Evolutionary conservation across 1,139 yeast genomes (phyloP), one percentile per base, ranked within the genome.

Genomic region (Spathaspora sp.): DNA sequence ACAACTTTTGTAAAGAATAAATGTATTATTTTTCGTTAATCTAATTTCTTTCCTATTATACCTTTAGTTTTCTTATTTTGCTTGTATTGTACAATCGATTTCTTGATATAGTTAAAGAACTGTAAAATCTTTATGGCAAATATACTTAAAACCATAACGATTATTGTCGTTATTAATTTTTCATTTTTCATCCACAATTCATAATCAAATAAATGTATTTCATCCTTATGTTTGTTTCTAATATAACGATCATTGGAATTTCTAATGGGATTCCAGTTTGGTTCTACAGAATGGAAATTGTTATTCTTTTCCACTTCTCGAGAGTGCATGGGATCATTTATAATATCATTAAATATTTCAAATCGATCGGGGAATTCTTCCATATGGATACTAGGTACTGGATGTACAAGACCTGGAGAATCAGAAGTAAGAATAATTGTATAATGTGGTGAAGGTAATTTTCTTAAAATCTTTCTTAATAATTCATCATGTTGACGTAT

Each of bases 361-460:
- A 60, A 76, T 51, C 48, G 58, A 44, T 50, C 68, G 44, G 72
- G 82, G 40, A 51, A 59, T 49, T 47, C 52, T 51, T 57, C 57
- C 31, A 70, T 50, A 1, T 66, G 59, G 11, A 45, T 18, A 5
- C 54, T 53, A 0, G 79, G 78, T 0, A 62, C 49, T 2, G 76
- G 78, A 47, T 65, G 70, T 34, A 58, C 58, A 33, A 53, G 56
- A 10, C 58, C 61, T 36, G 49, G 63, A 20, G 38, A 18, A 46
- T 51, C 53, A 16, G 57, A 57, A 0, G 88, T 80, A 43, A 80
- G 62, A 5, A 86, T 61, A 2, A 86, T 65, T 3, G 86, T 69
- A 47, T 74, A 74, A 50, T 77, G 76, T 0, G 93, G 91, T 0
- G 89, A 75, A 0, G 95, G 93, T n/a, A 84, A 59, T 52, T 80